Percentiles rank a stretch among this genome's conserved stretches.
These are phyloP conservation scores for Clonostachys solani DNA, from an alignment of 2,329 filamentous ascomycete genomes.

Conservation along the genomic window DNA sequence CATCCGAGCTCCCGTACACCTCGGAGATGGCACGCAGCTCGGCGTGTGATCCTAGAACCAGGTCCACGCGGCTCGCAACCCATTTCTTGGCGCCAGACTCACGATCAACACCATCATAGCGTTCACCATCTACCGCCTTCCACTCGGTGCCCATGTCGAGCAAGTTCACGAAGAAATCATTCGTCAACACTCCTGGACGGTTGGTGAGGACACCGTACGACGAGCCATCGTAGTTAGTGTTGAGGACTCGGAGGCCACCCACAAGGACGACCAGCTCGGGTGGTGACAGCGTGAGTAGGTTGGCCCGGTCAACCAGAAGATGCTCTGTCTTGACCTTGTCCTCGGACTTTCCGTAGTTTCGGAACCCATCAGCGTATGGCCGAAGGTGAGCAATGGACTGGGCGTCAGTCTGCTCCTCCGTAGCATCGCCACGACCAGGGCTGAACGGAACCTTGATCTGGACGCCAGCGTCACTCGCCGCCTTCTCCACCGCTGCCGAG, in stretches of 20 bases:
- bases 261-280: conserved; percentile 69
- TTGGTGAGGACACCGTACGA: conserved; percentile 64
- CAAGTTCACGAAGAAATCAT: conserved; percentile 80
- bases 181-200: conserved; percentile 64
- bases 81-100: conserved; percentile 65
- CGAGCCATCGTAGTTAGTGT: conserved; percentile 69
- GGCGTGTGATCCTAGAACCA: conserved; percentile 68
- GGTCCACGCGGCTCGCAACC: conserved; percentile 63
- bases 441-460: conserved; percentile 64
- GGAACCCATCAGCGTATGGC: conserved; percentile 71
- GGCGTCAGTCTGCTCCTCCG: conserved; percentile 67
- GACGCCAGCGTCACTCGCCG: conserved; percentile 41
- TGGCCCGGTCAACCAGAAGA: conserved; percentile 66
- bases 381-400: conserved; percentile 62
- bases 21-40: conserved; percentile 69
- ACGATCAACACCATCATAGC: conserved; percentile 61
- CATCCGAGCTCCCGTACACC: conserved; percentile 61
- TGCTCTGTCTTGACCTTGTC: conserved; percentile 61
- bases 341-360: conserved; percentile 67
- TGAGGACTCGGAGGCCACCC: conserved; percentile 67
- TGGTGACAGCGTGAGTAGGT: conserved; percentile 65
- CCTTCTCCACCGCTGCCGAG: conserved; percentile 67
- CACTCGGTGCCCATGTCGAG: conserved; percentile 64
- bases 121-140: conserved; percentile 41
- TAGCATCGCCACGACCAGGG: conserved; percentile 68